Conservation (phyloP, 1,284 basidiomycete species). For the Fistulinella staudtii region DNA sequence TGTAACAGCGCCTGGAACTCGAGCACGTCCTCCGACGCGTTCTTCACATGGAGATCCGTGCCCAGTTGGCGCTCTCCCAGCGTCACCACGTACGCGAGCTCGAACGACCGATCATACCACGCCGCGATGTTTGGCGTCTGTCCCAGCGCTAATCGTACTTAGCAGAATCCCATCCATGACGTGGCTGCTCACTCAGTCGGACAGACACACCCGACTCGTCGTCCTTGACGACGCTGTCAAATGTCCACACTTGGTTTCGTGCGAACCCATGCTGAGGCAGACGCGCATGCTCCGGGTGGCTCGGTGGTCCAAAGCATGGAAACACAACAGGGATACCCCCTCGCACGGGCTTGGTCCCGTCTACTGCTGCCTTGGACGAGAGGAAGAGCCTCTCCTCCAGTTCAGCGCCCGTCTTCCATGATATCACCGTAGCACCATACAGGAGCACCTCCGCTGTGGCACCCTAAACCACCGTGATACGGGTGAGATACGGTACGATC, state of each 20-base stretch:
- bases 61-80: conserved; percentile 70
- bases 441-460: conserved; percentile 66
- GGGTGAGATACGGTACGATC: no score
- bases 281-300: conserved; percentile 65
- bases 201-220: conserved; percentile 69
- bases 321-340: conserved; percentile 86
- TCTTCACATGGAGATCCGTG: conserved; percentile 77
- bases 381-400: conserved; percentile 70
- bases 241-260: conserved; percentile 67
- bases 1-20: conserved; percentile 88
- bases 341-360: conserved; percentile 70
- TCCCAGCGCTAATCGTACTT: conserved; percentile 46
- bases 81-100: conserved; percentile 75
- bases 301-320: conserved; percentile 81
- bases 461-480: conserved; percentile 48
- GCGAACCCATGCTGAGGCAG: conserved; percentile 85
- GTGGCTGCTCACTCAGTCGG: conserved; percentile 54
- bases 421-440: conserved; percentile 81
- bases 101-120: conserved; percentile 61
- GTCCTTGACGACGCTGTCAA: conserved; percentile 63
- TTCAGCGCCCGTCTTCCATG: conserved; percentile 61
- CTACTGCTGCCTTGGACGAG: conserved; percentile 68
- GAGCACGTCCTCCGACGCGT: conserved; percentile 53
- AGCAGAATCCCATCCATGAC: conserved; percentile 1
- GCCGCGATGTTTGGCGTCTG: conserved; percentile 56